Evolutionary conservation across 1,284 basidiomycete genomes (phyloP).

Genomic region (Marasmius oreades): DNA sequence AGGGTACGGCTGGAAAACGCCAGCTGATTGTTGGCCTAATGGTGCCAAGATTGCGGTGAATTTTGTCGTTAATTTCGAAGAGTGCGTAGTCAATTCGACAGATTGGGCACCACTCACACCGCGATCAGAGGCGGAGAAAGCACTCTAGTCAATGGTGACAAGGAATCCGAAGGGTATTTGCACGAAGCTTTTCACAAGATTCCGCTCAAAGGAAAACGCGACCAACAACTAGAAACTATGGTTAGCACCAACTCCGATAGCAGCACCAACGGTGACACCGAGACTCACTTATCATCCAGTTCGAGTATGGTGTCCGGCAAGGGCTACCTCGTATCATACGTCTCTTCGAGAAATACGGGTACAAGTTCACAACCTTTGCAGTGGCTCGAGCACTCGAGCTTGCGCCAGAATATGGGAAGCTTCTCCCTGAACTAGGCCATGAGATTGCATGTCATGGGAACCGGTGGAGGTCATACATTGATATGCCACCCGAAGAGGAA

Average conservation of each 20-base stretch:
- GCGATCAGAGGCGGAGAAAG: conserved; percentile 1
- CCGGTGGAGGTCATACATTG: conserved; percentile 2
- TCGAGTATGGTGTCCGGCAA: conserved; percentile 6
- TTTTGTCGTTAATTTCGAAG: conserved; percentile 9
- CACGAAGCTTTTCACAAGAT: conserved; percentile 9
- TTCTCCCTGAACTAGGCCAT: conserved; percentile 5
- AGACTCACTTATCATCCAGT: not conserved
- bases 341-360: conserved; percentile 8
- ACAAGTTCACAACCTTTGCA: conserved; percentile 4
- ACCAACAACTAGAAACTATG: conserved; percentile 10
- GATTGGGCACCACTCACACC: too few species aligned
- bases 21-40: conserved; percentile 5
- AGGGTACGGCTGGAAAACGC: conserved; percentile 8
- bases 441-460: conserved; percentile 6
- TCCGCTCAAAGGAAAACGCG: conserved; percentile 4
- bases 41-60: conserved; percentile 8
- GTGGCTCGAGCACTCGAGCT: conserved; percentile 6
- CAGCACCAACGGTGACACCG: not conserved
- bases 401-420: conserved; percentile 6
- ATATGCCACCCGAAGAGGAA: conserved; percentile 6
- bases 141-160: conserved; percentile 3
- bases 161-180: conserved; percentile 6
- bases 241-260: not conserved
- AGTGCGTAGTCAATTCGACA: not conserved
- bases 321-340: conserved; percentile 6